These are phyloP conservation scores for Rubroboletus pulcherrimus DNA, from an alignment of 768 basidiomycete genomes.

Conservation along the genomic window DNA sequence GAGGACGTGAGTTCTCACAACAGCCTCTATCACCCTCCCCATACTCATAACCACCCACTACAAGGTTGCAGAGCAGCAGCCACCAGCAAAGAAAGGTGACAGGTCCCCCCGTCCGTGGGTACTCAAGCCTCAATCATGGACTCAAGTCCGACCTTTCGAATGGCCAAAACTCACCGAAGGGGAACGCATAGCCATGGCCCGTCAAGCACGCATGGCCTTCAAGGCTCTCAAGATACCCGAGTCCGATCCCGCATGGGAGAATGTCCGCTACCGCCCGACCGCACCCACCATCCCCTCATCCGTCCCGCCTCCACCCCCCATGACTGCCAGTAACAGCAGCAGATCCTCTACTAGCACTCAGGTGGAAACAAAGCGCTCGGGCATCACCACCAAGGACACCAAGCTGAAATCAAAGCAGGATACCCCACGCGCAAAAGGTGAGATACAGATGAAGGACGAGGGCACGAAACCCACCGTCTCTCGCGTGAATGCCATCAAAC, in stretches of 20 bases:
- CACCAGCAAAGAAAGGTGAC: slow-evolving; percentile 32
- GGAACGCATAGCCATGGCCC: slow-evolving; percentile 48
- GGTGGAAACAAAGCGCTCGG: slow-evolving; percentile 40
- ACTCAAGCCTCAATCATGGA: slow-evolving; percentile 58
- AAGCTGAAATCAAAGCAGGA: slow-evolving; percentile 39
- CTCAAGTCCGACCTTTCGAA: slow-evolving; percentile 66
- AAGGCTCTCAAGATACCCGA: slow-evolving; percentile 51
- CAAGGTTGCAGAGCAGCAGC: slow-evolving; percentile 50
- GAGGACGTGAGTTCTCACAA: slow-evolving; percentile 41
- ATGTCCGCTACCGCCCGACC: slow-evolving; percentile 38
- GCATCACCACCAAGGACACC: slow-evolving; percentile 42
- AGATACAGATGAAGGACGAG: slow-evolving; percentile 40
- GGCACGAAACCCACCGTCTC: slow-evolving; percentile 29
- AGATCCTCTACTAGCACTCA: slow-evolving; percentile 26
- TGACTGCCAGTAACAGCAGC: slow-evolving; percentile 16
- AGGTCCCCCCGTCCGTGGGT: slow-evolving; percentile 44
- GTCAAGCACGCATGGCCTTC: slow-evolving; percentile 48
- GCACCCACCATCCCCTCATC: slow-evolving; percentile 12
- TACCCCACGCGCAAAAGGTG: slow-evolving; percentile 28
- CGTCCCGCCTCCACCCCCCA: slow-evolving; percentile 14
- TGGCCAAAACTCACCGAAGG: slow-evolving; percentile 48
- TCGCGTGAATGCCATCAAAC: slow-evolving; percentile 30
- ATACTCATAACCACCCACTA: neutral
- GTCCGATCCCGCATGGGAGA: slow-evolving; percentile 60
- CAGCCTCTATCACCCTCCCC: neutral